phyloP scores from a whole-genome alignment of 2,329 filamentous ascomycete genomes.

The Leptodontidium sp. region DNA sequence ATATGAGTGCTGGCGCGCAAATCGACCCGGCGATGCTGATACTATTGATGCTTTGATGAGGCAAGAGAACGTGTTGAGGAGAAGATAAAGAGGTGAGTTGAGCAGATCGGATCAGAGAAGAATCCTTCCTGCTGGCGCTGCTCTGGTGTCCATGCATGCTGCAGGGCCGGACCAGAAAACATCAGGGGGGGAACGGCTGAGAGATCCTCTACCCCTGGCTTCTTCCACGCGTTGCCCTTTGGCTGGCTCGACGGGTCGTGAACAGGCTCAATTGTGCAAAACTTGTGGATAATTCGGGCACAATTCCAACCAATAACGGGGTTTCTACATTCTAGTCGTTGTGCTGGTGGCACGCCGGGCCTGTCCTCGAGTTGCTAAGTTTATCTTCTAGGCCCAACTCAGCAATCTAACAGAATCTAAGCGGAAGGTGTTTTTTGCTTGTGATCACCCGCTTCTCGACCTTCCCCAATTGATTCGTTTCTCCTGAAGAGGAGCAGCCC shows the following conservation, averaged over 20 bases:
- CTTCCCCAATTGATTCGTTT: conserved; percentile 29
- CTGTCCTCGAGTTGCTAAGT: neutral
- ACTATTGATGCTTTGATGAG: conserved; percentile 31
- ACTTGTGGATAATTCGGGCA: conserved; percentile 9
- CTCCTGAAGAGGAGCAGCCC: conserved; percentile 9
- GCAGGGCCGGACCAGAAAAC: conserved; percentile 12
- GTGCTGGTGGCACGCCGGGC: conserved; percentile 12
- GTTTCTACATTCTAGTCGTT: neutral
- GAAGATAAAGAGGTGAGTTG: conserved; percentile 24
- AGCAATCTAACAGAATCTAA: conserved; percentile 19
- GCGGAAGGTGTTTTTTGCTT: conserved; percentile 16
- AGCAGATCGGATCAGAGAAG: conserved; percentile 5
- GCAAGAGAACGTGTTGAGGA: conserved; percentile 30
- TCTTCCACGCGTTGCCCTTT: conserved; percentile 13
- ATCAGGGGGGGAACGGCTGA: neutral
- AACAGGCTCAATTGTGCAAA: conserved; percentile 17
- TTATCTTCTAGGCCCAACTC: conserved; percentile 12
- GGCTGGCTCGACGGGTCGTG: conserved; percentile 6
- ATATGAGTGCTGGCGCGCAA: conserved; percentile 29
- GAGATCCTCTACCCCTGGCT: conserved; percentile 8
- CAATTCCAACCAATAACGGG: conserved; percentile 1
- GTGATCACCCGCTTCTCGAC: conserved; percentile 10
- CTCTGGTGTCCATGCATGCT: neutral
- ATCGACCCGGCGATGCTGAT: conserved; percentile 41
- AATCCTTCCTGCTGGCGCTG: conserved; percentile 17